Evolutionary conservation across 345 rosid genomes (phyloP), one percentile per base, ranked within the genome.

Genomic region (Ceriops zippeliana): DNA sequence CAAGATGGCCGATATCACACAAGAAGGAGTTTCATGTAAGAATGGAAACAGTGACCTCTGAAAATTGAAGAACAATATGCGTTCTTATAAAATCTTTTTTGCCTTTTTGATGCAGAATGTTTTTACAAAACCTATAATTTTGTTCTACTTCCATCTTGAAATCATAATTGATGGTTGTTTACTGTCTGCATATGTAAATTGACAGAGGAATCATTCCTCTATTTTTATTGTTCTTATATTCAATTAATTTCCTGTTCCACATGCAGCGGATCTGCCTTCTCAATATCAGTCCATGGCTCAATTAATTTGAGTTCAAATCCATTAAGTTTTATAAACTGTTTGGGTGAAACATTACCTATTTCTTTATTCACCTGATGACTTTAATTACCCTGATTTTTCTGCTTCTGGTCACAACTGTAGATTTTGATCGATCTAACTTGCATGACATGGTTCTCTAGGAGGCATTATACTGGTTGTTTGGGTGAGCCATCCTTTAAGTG

Each of bases 21-120:
- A 89, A 74, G 99, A 96, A 86, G 98, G 98, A 81, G 91, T 96
- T 76, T 89, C 98, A 79, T 75, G 99, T 96, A 87, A 96, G 98
- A 74, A 76, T 56, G 49, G n/a, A 22, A 26, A 42, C 61, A 60
- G 63, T 47, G 31, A 47, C 26, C 37, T 70, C 60, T 56, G 57
- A 69, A 63, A 17, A 35, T 49, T 68, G 46, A 58, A 71, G 10
- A 54, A 19, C 27, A 26, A 17, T 58, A 13, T 37, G 59, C 30
- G 7, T 47, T 52, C 5, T 21, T 69, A 26, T 4, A 57, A 9
- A 68, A 27, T 68, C 27, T 52, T 32, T 38, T 13, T 42, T 38
- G 4, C 52, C 46, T 68, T 61, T 7, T 61, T 5, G 34, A n/a
- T 22, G 59, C 61, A 56, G 46, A 37, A 31, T 47, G 9, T 6